Evolutionary conservation across 257 asterid species (phyloP), one percentile per base, ranked within the genome.

Genomic region (Ballota nigra): DNA sequence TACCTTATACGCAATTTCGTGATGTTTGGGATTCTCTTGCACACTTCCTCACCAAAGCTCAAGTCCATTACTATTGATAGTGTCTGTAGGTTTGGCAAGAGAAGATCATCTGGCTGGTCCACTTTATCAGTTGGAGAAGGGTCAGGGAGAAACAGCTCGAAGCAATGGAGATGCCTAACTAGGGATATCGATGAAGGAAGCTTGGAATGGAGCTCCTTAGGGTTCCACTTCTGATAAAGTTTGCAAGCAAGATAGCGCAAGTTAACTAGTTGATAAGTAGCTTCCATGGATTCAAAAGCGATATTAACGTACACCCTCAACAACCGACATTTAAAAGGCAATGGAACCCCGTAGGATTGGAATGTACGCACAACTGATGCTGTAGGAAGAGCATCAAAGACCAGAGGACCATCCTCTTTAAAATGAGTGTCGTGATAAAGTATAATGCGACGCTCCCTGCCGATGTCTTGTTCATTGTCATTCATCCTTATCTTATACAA

Each of bases 11-110:
- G 33, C 68, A 74, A 19, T 56, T 41, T 66, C 55, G 41, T 41
- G 68, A 74, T 13, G 34, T 72, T 49, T 4, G 71, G 71, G 43
- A 72, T 72, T 70, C 58, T 69, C 40, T 12, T 57, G 3, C 38
- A 56, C 12, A 40, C 47, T 10, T 57, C 67, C 45, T 57, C 49
- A 16, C 18, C 34, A 4, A 49, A 49, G 41, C 7, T 61, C 40
- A 71, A 29, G 40, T 61, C 47, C 53, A 60, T 52, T 1, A 60
- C 76, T 45, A 13, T 40, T 4, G 3, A 26, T 1, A 26, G 29
- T 26, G 29, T 26, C 2, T 3, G 29, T 26, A 26, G 29, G 29
- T 26, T 26, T 11, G 13, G 58, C 58, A 72, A 58, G 23, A 63
- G 3, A 23, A 59, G 68, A 6, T 49, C n/a, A n/a, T n/a, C n/a